These are phyloP conservation scores for Naegleria gruberi DNA, from an alignment of 208 protist species.

Conservation along the genomic window DNA sequence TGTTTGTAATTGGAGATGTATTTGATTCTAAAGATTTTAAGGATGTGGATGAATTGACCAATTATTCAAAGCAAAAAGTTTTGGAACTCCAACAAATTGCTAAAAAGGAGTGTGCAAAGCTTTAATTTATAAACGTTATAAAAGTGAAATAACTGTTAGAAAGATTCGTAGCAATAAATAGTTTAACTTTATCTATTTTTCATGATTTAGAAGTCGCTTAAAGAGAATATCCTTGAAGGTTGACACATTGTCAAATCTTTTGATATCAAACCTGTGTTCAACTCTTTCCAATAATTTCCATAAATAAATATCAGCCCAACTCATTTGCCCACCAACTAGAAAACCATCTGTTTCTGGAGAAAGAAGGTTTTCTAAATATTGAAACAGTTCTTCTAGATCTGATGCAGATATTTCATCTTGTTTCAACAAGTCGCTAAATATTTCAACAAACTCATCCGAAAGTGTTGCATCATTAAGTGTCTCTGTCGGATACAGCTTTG, in stretches of 20 bases:
- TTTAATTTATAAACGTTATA: not conserved
- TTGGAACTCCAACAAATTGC: not conserved
- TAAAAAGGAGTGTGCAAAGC: not conserved
- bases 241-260: too few relatives aligned
- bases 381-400: not conserved
- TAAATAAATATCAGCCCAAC: not conserved
- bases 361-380: not conserved
- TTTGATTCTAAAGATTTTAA: not conserved
- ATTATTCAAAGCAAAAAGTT: not conserved
- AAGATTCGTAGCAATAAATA: too few relatives aligned
- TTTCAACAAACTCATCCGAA: not conserved
- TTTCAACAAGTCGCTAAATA: not conserved
- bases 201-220: too few relatives aligned
- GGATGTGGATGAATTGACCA: not conserved
- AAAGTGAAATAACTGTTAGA: too few relatives aligned
- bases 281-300: not conserved
- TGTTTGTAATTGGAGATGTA: not conserved
- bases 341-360: not conserved
- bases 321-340: not conserved
- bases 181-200: too few relatives aligned
- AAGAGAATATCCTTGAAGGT: too few relatives aligned
- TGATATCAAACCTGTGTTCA: not conserved
- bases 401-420: not conserved
- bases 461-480: not conserved
- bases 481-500: not conserved